phyloP scores from a whole-genome alignment of 257 asterid species.

The Sherardia arvensis region DNA sequence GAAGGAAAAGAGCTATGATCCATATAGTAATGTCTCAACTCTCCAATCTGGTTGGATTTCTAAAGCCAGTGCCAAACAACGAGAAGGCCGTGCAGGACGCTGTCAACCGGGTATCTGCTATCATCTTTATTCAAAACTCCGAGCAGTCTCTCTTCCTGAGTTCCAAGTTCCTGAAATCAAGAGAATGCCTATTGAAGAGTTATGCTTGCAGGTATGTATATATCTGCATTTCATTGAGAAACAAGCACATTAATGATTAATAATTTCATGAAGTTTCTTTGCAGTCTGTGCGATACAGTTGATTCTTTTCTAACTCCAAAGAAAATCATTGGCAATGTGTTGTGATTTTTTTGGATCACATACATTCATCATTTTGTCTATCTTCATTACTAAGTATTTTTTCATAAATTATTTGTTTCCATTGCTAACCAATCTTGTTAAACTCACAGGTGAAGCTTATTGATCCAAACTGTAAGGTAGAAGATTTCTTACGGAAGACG shows the following conservation, averaged over 20 bases:
- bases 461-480: constrained; percentile 65
- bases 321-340: neutral
- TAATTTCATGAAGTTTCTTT: neutral
- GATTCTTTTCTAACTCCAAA: neutral
- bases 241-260: neutral
- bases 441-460: constrained; percentile 70
- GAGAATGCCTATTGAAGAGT: constrained; percentile 92
- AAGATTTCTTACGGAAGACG: constrained; percentile 67
- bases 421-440: neutral
- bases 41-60: constrained; percentile 93
- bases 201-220: constrained; percentile 69
- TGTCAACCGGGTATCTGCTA: constrained; percentile 92
- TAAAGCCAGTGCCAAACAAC: constrained; percentile 86
- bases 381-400: neutral
- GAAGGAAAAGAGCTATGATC: constrained; percentile 91
- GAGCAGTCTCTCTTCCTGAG: constrained; percentile 66
- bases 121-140: constrained; percentile 72
- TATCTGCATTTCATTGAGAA: constrained; percentile 2
- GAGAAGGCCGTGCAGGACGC: constrained; percentile 97
- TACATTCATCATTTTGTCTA: neutral
- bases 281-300: neutral
- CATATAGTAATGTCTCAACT: constrained; percentile 75
- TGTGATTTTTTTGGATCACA: neutral
- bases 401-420: neutral
- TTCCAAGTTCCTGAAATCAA: constrained; percentile 93